Conservation (phyloP, 768 basidiomycete genomes). For the Sporobolomyces roseus region DNA sequence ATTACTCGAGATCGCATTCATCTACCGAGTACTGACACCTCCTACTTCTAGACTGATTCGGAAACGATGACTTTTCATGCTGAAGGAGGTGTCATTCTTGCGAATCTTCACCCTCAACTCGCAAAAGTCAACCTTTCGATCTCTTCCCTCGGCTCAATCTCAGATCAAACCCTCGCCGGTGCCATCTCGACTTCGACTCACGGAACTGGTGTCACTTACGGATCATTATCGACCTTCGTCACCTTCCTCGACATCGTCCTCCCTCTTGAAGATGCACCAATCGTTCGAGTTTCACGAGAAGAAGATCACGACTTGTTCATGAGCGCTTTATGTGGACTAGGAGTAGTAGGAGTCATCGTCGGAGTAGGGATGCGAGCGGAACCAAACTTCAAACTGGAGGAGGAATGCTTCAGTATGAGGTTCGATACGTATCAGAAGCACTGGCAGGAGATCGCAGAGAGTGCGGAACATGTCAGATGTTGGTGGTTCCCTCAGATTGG, state of each 20-base stretch:
- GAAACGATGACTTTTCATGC: slow-evolving; percentile 65
- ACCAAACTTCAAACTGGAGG: slow-evolving; percentile 68
- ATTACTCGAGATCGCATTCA: slow-evolving; percentile 18
- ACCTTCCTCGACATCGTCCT: slow-evolving; percentile 69
- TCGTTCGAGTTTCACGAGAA: slow-evolving; percentile 60
- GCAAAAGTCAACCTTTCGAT: slow-evolving; percentile 68
- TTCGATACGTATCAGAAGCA: slow-evolving; percentile 37
- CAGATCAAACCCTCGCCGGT: slow-evolving; percentile 90
- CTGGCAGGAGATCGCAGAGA: slow-evolving; percentile 46
- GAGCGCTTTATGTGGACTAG: slow-evolving; percentile 85
- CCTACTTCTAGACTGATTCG: slow-evolving; percentile 59
- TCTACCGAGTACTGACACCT: slow-evolving; percentile 1
- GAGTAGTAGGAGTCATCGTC: slow-evolving; percentile 82
- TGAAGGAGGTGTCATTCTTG: slow-evolving; percentile 63
- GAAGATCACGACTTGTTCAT: slow-evolving; percentile 72
- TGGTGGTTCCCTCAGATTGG: slow-evolving; percentile 92
- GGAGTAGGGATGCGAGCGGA: slow-evolving; percentile 73
- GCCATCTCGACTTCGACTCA: slow-evolving; percentile 92
- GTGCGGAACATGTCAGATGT: slow-evolving; percentile 83
- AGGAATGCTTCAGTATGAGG: slow-evolving; percentile 43
- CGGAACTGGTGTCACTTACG: slow-evolving; percentile 75
- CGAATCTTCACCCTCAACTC: slow-evolving; percentile 50
- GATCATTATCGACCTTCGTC: slow-evolving; percentile 77
- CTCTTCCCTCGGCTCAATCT: slow-evolving; percentile 90
- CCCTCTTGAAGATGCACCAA: slow-evolving; percentile 61